phyloP scores from a whole-genome alignment of 371 early-diverging fungal genomes.

The Mortierella sp. region DNA sequence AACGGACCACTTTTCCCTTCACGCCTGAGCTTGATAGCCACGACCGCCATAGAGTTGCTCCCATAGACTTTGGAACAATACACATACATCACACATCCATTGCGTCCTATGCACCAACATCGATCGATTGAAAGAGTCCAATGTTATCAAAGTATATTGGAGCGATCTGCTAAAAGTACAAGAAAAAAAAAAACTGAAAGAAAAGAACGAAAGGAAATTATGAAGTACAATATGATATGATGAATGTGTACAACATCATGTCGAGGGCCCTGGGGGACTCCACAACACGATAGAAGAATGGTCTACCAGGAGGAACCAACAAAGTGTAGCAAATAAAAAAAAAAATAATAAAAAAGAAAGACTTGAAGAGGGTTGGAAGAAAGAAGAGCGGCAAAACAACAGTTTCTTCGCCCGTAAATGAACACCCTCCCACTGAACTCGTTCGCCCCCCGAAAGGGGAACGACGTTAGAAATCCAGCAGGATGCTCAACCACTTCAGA shows the following conservation, averaged over 20 bases:
- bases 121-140: not conserved
- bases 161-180: slow-evolving; percentile 21
- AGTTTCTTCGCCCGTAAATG: slow-evolving; percentile 54
- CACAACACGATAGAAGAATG: slow-evolving; percentile 18
- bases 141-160: not conserved
- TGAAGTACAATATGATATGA: slow-evolving; percentile 7
- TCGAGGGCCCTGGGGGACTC: not conserved
- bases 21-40: too few relatives aligned
- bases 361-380: slow-evolving; percentile 44
- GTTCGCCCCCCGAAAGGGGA: slow-evolving; percentile 17
- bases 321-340: slow-evolving; percentile 13
- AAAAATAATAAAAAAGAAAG: slow-evolving; percentile 26
- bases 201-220: slow-evolving; percentile 9
- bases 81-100: too few relatives aligned
- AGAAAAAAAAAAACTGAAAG: slow-evolving; percentile 10
- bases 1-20: too few relatives aligned
- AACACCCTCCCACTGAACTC: slow-evolving; percentile 46
- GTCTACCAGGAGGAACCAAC: not conserved
- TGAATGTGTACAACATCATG: slow-evolving; percentile 33
- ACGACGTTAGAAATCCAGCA: slow-evolving; percentile 43
- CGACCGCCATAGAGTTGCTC: too few relatives aligned
- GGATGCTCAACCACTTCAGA: slow-evolving; percentile 55
- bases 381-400: slow-evolving; percentile 57
- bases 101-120: not conserved
- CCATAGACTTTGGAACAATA: too few relatives aligned